Evolutionary conservation across 495 filamentous ascomycete species (phyloP), one percentile per base, ranked within the genome.

Genomic region (Penicillium maclennaniae): DNA sequence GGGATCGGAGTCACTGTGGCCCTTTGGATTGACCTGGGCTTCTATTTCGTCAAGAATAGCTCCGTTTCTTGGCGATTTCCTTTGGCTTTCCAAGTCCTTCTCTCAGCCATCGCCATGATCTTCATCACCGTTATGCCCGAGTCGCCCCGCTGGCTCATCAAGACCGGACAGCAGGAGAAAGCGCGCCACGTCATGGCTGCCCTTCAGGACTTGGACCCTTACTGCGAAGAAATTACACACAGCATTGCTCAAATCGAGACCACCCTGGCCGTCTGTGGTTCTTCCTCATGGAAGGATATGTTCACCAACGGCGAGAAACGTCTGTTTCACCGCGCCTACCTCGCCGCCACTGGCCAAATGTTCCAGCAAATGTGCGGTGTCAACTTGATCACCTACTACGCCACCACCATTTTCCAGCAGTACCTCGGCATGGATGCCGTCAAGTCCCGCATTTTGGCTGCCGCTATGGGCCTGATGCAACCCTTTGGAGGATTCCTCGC

Each of bases 371-470:
- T 63, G 48, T 63, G 58, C 34, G 61, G 61, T 48, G 53, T 61
- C 45, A 63, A 63, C 9, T 7, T 63, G 39, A 63, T 63, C 51
- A 61, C 61, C 2, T 58, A 55, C 43, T 61, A 63, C 36, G 58
- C 53, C 1, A 56, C 58, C 4, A 56, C 45, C 2, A 60, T 60
- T 23, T 56, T 60, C 63, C 63, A 84, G 45, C 73, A 84, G 62
- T 77, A 78, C 43, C 77, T 86, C 28, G 71, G 74, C 4, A 66
- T 86, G 6, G 69, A 68, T 23, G 87, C 93, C 57, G 79, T 93
- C 43, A 89, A 92, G 67, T 91, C 91, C 0, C 91, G 89, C 47
- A 71, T 96, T 4, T 71, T 92, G 0, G 85, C 87, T 10, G 88
- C 87, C 31, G 76, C 88, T 7, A 89, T 88, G 76, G 86, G 86